Percentiles rank a stretch among this genome's conserved stretches.
phyloP scores from a whole-genome alignment of 139 green algal species.

The Chlamydomonas asymmetrica region DNA sequence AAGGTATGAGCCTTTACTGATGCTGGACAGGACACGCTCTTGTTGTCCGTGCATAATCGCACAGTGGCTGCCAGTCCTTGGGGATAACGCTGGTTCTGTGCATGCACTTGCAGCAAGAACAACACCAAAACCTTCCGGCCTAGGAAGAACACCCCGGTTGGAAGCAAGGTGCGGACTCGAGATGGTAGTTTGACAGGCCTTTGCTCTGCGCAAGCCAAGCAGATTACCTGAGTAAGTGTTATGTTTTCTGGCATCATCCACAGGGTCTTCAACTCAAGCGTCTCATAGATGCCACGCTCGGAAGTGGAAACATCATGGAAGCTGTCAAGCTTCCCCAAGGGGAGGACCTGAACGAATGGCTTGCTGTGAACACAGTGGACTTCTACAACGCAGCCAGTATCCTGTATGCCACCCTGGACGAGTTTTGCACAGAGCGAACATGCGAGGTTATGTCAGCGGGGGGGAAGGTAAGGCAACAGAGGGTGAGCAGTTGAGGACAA shows the following conservation, averaged over 20 bases:
- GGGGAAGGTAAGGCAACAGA: conserved; percentile 66
- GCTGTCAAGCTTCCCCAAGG: conserved; percentile 81
- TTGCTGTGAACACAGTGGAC: conserved; percentile 71
- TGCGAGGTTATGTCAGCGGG: conserved; percentile 96
- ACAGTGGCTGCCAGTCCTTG: no score
- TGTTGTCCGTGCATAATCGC: no score
- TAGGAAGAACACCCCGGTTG: conserved; percentile 78
- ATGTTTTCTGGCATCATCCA: no score
- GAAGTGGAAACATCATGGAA: conserved; percentile 81
- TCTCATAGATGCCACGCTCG: conserved; percentile 90
- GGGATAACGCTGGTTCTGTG: no score
- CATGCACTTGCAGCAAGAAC: conserved; percentile 25
- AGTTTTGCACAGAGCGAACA: conserved; percentile 88
- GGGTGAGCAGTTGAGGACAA: no score
- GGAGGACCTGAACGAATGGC: conserved; percentile 81
- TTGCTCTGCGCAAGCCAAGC: background rate
- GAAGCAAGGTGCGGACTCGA: conserved; percentile 65
- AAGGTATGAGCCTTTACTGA: no score
- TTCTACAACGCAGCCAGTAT: conserved; percentile 98
- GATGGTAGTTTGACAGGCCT: background rate
- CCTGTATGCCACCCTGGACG: conserved; percentile 89
- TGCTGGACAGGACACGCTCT: no score
- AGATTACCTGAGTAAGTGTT: background rate
- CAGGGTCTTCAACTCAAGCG: conserved; percentile 87
- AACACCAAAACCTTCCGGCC: conserved; percentile 76